Conservation (phyloP, 2,329 filamentous ascomycete genomes). For the Diaporthe amygdali region DNA sequence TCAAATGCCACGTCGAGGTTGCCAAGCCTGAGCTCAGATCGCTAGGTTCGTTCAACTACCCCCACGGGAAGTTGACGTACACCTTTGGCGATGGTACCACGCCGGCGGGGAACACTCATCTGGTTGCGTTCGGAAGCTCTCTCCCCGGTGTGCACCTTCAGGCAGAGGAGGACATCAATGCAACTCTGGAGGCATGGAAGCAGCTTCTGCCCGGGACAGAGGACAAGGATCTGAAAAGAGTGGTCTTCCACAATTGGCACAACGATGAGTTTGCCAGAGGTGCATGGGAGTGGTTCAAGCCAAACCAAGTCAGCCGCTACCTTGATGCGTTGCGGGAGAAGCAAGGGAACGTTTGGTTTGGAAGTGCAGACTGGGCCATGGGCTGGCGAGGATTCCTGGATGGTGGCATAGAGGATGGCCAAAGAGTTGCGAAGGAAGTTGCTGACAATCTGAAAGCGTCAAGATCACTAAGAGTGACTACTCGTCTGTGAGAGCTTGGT, state of each 20-base stretch:
- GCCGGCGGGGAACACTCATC: constrained; percentile 50
- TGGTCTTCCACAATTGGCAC: constrained; percentile 24
- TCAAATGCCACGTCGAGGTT: constrained; percentile 53
- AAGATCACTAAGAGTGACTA: neutral
- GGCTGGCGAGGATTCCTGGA: constrained; percentile 23
- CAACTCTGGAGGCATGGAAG: constrained; percentile 13
- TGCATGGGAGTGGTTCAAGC: constrained; percentile 23
- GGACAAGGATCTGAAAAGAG: constrained; percentile 34
- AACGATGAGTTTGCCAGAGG: constrained; percentile 22
- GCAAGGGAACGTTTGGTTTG: constrained; percentile 21
- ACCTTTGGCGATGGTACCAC: constrained; percentile 51
- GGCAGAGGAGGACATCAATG: constrained; percentile 45
- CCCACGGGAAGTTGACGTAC: constrained; percentile 47
- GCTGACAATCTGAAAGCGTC: constrained; percentile 9
- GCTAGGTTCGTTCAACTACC: constrained; percentile 47
- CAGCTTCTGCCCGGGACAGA: constrained; percentile 3
- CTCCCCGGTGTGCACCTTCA: constrained; percentile 45
- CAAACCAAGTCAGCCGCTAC: constrained; percentile 20
- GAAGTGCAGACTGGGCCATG: constrained; percentile 24
- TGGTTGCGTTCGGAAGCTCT: constrained; percentile 49
- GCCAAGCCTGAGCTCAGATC: constrained; percentile 45
- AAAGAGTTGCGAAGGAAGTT: constrained; percentile 22
- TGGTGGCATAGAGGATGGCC: constrained; percentile 22
- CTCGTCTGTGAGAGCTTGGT: neutral
- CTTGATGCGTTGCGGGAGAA: constrained; percentile 10